Conservation (phyloP, 2,329 filamentous ascomycete species). For the Akanthomyces uredinophilus region DNA sequence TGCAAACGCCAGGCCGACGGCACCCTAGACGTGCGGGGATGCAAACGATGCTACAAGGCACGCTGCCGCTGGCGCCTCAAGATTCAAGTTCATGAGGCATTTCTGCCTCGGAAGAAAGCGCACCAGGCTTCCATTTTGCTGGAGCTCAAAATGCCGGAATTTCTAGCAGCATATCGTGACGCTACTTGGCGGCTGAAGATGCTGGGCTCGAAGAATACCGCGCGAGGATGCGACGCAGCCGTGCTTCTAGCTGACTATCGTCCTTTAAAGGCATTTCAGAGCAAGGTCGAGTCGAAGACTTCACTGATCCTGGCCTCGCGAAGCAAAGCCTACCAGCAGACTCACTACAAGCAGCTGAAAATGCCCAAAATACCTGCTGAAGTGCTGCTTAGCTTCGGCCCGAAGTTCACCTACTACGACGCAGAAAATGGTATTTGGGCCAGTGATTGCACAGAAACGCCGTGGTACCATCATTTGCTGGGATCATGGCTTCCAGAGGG, state of each 20-base stretch:
- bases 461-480: constrained; percentile 18
- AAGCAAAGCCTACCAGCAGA: constrained; percentile 24
- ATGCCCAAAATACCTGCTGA: constrained; percentile 16
- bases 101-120: neutral
- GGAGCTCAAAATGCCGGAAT: neutral
- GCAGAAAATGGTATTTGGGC: constrained; percentile 15
- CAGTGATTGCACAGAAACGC: constrained; percentile 9
- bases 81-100: neutral
- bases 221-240: neutral
- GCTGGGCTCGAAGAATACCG: neutral
- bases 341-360: constrained; percentile 21
- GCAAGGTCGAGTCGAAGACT: neutral
- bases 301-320: constrained; percentile 21
- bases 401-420: constrained; percentile 20
- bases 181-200: constrained; percentile 3
- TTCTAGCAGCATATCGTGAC: neutral
- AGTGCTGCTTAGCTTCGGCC: constrained; percentile 18
- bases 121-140: neutral
- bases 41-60: neutral
- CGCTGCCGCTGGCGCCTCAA: neutral
- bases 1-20: neutral
- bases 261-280: neutral
- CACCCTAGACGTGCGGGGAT: neutral
- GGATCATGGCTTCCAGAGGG: constrained; percentile 22
- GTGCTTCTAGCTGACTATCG: neutral